Conservation (phyloP, 306 rosid genomes). For the Fragaria nilgerrensis region DNA sequence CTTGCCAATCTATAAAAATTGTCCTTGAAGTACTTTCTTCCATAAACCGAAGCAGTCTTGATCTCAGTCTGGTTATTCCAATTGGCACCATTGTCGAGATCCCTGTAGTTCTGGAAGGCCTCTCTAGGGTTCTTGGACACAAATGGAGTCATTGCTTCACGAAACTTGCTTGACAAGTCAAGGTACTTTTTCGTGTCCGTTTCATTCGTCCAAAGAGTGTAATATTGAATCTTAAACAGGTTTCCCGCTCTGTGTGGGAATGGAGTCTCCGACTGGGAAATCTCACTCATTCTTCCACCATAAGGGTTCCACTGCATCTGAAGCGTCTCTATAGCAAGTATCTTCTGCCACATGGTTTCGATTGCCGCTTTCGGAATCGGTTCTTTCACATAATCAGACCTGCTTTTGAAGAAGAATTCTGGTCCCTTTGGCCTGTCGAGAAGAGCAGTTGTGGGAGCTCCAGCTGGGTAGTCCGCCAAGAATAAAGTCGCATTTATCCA, state of each 20-base stretch:
- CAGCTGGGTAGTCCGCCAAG: not conserved
- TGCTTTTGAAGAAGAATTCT: not conserved
- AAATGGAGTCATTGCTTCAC: conserved; percentile 5
- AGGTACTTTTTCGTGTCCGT: conserved; percentile 15
- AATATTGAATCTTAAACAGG: conserved; percentile 3
- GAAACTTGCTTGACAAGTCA: not conserved
- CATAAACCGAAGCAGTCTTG: conserved; percentile 17
- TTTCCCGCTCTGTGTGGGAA: conserved; percentile 17
- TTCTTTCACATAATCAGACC: conserved; percentile 16
- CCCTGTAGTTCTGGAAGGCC: conserved; percentile 8
- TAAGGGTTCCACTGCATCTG: conserved; percentile 13
- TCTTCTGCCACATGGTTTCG: conserved; percentile 16
- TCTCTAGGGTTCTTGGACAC: conserved; percentile 14
- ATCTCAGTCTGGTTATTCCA: not conserved
- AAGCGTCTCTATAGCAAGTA: not conserved
- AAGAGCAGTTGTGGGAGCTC: not conserved
- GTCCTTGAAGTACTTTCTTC: conserved; percentile 13
- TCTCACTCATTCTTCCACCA: conserved; percentile 29
- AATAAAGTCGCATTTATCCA: conserved; percentile 16
- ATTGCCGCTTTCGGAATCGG: conserved; percentile 17
- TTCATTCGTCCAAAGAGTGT: not conserved
- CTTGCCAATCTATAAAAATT: conserved; percentile 19
- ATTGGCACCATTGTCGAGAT: conserved; percentile 9
- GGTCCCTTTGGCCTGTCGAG: conserved; percentile 5
- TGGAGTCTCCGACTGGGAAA: conserved; percentile 19